Evolutionary conservation across 805 yeast species (phyloP).

Genomic region (Candida insectorum): DNA sequence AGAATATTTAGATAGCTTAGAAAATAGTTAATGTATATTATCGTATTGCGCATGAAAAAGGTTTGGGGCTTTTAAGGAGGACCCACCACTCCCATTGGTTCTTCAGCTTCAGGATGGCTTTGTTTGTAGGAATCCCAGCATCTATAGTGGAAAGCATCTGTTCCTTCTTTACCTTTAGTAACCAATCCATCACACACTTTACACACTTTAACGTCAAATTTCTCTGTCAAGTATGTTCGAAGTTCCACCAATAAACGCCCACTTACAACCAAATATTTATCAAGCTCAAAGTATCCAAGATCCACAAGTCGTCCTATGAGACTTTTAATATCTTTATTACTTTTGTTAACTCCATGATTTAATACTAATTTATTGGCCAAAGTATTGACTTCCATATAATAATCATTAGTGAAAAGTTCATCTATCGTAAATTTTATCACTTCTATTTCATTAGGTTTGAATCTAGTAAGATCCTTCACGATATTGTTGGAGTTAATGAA

Average conservation of each 20-base stretch:
- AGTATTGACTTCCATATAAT: conserved; percentile 4
- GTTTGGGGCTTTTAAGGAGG: not conserved
- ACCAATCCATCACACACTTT: conserved; percentile 50
- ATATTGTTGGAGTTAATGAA: conserved; percentile 21
- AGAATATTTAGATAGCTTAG: conserved; percentile 46
- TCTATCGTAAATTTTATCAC: conserved; percentile 46
- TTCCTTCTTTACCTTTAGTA: conserved; percentile 51
- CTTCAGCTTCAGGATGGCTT: conserved; percentile 15
- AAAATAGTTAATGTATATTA: not conserved
- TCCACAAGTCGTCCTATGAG: conserved; percentile 8
- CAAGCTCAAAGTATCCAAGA: conserved; percentile 9
- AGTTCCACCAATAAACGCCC: conserved; percentile 47
- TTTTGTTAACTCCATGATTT: conserved; percentile 16
- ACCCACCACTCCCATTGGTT: not conserved
- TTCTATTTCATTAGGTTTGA: conserved; percentile 37
- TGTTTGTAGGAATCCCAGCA: conserved; percentile 44
- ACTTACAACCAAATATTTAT: conserved; percentile 33
- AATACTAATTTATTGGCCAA: conserved; percentile 4
- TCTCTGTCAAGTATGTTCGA: conserved; percentile 35
- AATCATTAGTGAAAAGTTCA: conserved; percentile 19
- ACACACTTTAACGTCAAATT: conserved; percentile 29
- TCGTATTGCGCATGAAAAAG: no score
- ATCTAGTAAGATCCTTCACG: conserved; percentile 36
- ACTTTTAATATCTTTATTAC: conserved; percentile 33
- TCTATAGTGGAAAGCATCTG: conserved; percentile 43